Base-by-base conservation (phyloP, 305 asterid species). In the Fraxinus nigra region DNA sequence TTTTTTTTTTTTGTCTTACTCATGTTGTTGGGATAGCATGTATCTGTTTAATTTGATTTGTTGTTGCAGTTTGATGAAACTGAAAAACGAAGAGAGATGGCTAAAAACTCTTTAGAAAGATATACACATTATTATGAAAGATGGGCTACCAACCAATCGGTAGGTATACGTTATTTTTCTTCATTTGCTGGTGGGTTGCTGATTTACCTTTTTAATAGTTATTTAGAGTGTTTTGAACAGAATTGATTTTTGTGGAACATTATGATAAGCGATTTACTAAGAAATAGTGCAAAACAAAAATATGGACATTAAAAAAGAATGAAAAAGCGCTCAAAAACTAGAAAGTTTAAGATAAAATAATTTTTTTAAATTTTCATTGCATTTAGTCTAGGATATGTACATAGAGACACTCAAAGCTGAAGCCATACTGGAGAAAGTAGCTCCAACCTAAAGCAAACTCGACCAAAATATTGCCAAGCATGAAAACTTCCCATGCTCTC, bases 61-160 rank as follows among this genome's bases (percentile, higher is more conserved):
- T 84, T 85, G 80, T 61, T 82, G 72, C 91, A 95, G 98, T 91
- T 85, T 87, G 97, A 95, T 88, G 98, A 93, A 78, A 76, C 95
- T 87, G 98, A 95, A 85, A 92, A 92, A 82, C 91, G 98, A 82
- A 92, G 97, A 90, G 98, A 95, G 94, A 95, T 95, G 98, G 98
- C 98, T 48, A 95, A 95, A 84, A 95, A 93, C 85, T 95, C 98
- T 40, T 86, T 95, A 82, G 98, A 95, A 86, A 91, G 98, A 90
- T 95, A 95, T 54, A 95, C 98, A 46, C 98, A 95, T 88, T 95
- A 93, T 88, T 95, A 95, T 54, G 98, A 95, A 81, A 91, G 98
- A 90, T 95, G 98, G 98, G 98, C 98, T 46, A 95, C 98, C 85
- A 95, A 95, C 90, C 98, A 95, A 83, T 92, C 95, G 88, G 98